phyloP scores from a whole-genome alignment of 2,329 filamentous ascomycete species.

The Aureobasidium mangrovei region DNA sequence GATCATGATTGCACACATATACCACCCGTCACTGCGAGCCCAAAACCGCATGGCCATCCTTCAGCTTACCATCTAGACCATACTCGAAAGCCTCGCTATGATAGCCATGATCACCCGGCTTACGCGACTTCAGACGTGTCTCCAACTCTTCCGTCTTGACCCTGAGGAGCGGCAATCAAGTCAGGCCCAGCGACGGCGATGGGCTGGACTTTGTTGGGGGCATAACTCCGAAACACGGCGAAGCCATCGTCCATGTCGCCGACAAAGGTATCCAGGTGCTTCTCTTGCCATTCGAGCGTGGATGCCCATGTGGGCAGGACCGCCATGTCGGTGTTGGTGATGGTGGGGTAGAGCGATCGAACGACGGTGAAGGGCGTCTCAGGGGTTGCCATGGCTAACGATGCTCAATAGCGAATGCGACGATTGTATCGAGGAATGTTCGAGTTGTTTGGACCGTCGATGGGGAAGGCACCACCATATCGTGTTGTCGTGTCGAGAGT shows the following conservation, averaged over 20 bases:
- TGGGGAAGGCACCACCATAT: neutral
- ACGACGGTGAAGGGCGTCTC: neutral
- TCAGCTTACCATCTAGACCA: too few relatives aligned
- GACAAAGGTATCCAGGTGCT: neutral
- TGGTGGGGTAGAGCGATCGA: neutral
- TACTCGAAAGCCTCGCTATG: too few relatives aligned
- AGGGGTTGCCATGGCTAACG: too few relatives aligned
- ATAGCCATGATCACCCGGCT: too few relatives aligned
- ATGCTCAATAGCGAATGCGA: neutral
- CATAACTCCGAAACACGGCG: neutral
- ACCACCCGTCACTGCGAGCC: too few relatives aligned
- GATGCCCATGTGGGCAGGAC: neutral
- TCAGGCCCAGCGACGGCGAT: neutral
- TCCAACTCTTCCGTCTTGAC: neutral
- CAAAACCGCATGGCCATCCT: too few relatives aligned
- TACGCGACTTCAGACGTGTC: neutral
- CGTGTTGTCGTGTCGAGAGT: too few relatives aligned
- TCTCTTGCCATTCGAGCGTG: neutral
- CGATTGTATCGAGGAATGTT: neutral
- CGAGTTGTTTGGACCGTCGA: neutral
- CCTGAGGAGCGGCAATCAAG: neutral
- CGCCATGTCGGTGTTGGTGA: neutral
- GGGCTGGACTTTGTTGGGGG: neutral
- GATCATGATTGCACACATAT: too few relatives aligned
- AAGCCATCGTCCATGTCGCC: neutral